phyloP scores from a whole-genome alignment of 2,329 filamentous ascomycete species.

The Byssochlamys sp. region DNA sequence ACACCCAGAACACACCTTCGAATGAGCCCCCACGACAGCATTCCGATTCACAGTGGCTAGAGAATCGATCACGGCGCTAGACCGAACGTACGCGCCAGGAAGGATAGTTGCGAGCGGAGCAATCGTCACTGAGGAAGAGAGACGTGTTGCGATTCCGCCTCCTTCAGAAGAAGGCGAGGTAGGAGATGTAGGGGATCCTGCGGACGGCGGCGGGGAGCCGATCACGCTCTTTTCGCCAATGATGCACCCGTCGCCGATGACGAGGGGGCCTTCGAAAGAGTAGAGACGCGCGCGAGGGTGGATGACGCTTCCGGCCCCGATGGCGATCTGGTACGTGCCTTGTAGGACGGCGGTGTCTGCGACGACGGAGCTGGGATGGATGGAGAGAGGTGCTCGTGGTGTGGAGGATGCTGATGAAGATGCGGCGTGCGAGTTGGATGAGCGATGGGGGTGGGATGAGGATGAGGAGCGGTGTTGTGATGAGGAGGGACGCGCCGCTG shows the following conservation, averaged over 20 bases:
- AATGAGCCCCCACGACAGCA: conserved; percentile 43
- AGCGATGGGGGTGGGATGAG: conserved; percentile 3
- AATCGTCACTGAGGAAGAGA: conserved; percentile 32
- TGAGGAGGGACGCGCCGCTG: conserved; percentile 4
- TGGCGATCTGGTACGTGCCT: conserved; percentile 67
- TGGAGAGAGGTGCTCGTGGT: conserved; percentile 26
- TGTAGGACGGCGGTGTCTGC: conserved; percentile 32
- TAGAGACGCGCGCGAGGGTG: conserved; percentile 76
- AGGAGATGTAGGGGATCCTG: conserved; percentile 21
- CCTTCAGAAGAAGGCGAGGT: conserved; percentile 3
- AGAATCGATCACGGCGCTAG: conserved; percentile 35
- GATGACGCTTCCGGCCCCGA: conserved; percentile 69
- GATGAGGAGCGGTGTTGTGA: conserved; percentile 15
- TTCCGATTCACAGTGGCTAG: conserved; percentile 28
- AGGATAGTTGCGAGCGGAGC: conserved; percentile 28
- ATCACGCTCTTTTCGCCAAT: conserved; percentile 56
- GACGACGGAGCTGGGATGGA: conserved; percentile 29
- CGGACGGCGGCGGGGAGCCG: conserved; percentile 42
- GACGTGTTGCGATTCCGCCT: conserved; percentile 15
- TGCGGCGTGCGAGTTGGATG: conserved; percentile 8
- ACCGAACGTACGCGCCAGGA: conserved; percentile 31
- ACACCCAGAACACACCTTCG: conserved; percentile 59
- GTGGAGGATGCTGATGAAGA: conserved; percentile 15
- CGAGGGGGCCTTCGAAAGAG: conserved; percentile 67
- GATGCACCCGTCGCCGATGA: conserved; percentile 71